Evolutionary conservation across 1,284 basidiomycete genomes (phyloP).

Genomic region (Heterobasidion annosum): DNA sequence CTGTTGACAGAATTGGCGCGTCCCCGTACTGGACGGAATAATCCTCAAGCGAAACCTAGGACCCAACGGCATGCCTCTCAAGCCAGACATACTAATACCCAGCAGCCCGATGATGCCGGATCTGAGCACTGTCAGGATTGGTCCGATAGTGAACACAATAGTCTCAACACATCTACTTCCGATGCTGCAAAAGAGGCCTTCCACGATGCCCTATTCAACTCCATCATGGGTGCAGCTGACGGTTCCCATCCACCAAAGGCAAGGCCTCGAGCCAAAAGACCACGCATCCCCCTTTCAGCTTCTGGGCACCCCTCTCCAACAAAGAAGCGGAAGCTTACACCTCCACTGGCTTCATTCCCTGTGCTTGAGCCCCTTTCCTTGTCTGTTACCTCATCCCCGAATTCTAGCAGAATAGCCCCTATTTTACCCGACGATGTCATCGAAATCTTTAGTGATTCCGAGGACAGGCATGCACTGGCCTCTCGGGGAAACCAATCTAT

Average conservation of each 20-base stretch:
- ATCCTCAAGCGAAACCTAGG: neutral
- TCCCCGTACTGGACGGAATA: neutral
- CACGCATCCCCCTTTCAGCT: neutral
- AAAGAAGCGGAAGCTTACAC: neutral
- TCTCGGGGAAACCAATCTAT: neutral
- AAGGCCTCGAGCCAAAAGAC: neutral
- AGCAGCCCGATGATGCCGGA: neutral
- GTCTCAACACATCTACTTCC: neutral
- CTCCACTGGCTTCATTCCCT: conserved; percentile 3
- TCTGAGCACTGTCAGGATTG: neutral
- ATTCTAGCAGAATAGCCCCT: neutral
- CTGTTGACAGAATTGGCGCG: neutral
- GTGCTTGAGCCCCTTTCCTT: neutral
- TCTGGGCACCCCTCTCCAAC: neutral
- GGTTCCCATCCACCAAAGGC: neutral
- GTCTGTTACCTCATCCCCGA: neutral
- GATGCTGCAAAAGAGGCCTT: neutral
- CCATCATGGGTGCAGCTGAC: neutral
- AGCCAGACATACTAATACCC: neutral
- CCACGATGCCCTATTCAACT: neutral
- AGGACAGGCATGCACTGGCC: neutral
- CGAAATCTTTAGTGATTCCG: neutral
- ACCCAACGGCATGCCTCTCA: neutral
- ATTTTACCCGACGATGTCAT: neutral
- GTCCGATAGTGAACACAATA: neutral